Evolutionary conservation across 805 yeast species (phyloP), one percentile per base, ranked within the genome.

Genomic region (Ogataea philodendri): DNA sequence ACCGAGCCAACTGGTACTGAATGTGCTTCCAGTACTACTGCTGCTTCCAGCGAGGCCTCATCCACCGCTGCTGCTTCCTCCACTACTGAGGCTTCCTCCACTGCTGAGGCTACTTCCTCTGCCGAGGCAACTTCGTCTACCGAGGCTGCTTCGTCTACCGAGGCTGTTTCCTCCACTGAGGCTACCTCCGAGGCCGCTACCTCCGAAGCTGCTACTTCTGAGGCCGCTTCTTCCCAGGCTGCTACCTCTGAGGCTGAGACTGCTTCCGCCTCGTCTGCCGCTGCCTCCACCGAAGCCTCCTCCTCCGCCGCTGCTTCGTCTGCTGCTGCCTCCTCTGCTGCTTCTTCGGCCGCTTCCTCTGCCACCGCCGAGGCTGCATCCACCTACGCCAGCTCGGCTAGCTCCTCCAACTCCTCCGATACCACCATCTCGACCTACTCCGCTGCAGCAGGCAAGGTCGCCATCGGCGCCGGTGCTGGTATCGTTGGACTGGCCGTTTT

Each of bases 1-100:
- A 61, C 66, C n/a, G 56, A 51, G 37, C 67, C 67, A 52, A 63
- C 67, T 22, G 67, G 66, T 46, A 59, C 66, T 9, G 25, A 32
- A 11, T 56, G 57, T 45, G 45, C 55, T 24, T 24, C 53, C 11
- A 18, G 46, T 7, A 21, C 44, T 15, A 15, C 42, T 18, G 13
- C 41, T 5, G 29, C 56, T 13, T 29, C 56, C 13, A 38, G 43
- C 8, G 22, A 26, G 29, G 33, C 35, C 8, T 18, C 37, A 9
- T 17, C 39, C n/a, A 11, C 33, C n/a, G 32, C 38, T 15, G 30
- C 34, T 14, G 32, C 41, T 28, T 15, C 44, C 15, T 14, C 35
- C 11, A 37, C 46, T 20, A 15, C 35, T 19, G 14, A 20, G 11
- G 21, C 32, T 20, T 32, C 37, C 14, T 18, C 27, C 17, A 32